A percentile compares a stretch with the other conserved stretches of the same genome.
These are phyloP conservation scores for Aspergillus olivimuriae DNA, from an alignment of 495 filamentous ascomycete genomes.

Conservation along the genomic window DNA sequence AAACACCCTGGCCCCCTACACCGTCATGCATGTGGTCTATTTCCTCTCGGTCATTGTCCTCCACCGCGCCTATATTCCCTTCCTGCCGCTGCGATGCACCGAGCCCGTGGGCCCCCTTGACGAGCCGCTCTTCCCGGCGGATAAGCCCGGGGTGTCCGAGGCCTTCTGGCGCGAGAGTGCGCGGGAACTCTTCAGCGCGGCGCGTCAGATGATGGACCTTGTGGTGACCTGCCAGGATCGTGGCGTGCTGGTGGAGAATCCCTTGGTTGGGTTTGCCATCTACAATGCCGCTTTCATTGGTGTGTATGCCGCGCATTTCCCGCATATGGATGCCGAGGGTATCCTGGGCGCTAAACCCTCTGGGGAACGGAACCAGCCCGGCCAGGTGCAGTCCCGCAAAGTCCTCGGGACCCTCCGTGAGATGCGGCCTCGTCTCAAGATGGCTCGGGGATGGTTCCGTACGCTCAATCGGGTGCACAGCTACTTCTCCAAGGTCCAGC, in stretches of 20 bases:
- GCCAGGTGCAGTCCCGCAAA: slow-evolving; percentile 39
- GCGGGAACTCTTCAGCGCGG: slow-evolving; percentile 64
- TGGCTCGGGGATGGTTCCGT: slow-evolving; percentile 64
- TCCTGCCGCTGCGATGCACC: slow-evolving; percentile 65
- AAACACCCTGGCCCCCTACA: slow-evolving; percentile 63
- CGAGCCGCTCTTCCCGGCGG: slow-evolving; percentile 54
- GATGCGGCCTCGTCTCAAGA: slow-evolving; percentile 60
- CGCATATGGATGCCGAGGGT: slow-evolving; percentile 67
- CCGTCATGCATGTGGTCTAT: slow-evolving; percentile 71
- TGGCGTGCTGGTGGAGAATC: slow-evolving; percentile 66
- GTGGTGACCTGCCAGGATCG: slow-evolving; percentile 68
- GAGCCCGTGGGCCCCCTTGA: slow-evolving; percentile 69
- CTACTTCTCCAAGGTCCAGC: slow-evolving; percentile 60
- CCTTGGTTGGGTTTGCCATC: slow-evolving; percentile 72
- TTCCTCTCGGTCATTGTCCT: slow-evolving; percentile 72
- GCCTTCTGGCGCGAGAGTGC: slow-evolving; percentile 74
- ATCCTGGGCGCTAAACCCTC: slow-evolving; percentile 40
- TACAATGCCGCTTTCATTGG: slow-evolving; percentile 70
- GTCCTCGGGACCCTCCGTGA: slow-evolving; percentile 49
- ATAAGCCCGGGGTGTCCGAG: slow-evolving; percentile 43
- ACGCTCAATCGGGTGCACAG: slow-evolving; percentile 61
- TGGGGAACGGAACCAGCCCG: slow-evolving; percentile 24
- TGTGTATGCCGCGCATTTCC: slow-evolving; percentile 68
- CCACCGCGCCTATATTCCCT: slow-evolving; percentile 76
- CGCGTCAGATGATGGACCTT: slow-evolving; percentile 69